A percentile compares a stretch with the other conserved stretches of the same genome.
Evolutionary conservation across 805 yeast genomes (phyloP).

Genomic region (Helenozyma rhizophorensis): DNA sequence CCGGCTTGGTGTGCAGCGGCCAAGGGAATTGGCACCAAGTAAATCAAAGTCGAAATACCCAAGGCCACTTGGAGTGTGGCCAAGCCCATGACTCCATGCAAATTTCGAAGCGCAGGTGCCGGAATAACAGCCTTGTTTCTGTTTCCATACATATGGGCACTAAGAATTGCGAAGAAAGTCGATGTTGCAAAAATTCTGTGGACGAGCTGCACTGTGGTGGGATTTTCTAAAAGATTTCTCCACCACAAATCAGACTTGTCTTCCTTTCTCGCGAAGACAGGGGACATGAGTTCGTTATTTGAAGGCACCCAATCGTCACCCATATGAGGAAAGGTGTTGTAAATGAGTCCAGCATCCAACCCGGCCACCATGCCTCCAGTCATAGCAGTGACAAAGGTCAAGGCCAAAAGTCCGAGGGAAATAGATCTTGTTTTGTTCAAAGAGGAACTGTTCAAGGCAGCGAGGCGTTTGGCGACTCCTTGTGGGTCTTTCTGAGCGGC

Average conservation of each 20-base stretch:
- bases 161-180: slow-evolving; percentile 69
- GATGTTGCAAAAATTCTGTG: slow-evolving; percentile 84
- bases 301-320: slow-evolving; percentile 81
- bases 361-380: slow-evolving; percentile 99
- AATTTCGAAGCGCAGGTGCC: slow-evolving; percentile 47
- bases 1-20: slow-evolving; percentile 98
- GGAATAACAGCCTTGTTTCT: slow-evolving; percentile 53
- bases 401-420: slow-evolving; percentile 53
- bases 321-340: slow-evolving; percentile 96
- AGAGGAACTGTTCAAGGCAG: slow-evolving; percentile 57
- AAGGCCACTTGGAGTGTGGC: slow-evolving; percentile 78
- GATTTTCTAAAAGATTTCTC: slow-evolving; percentile 93
- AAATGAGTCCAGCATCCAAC: slow-evolving; percentile 93
- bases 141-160: slow-evolving; percentile 63
- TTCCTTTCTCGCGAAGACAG: slow-evolving; percentile 59
- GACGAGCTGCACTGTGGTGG: slow-evolving; percentile 88
- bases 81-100: slow-evolving; percentile 74
- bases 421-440: slow-evolving; percentile 53
- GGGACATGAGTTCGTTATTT: slow-evolving; percentile 70
- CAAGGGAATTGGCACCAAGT: slow-evolving; percentile 85
- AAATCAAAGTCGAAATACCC: slow-evolving; percentile 82
- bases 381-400: slow-evolving; percentile 89
- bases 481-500: slow-evolving; percentile 44
- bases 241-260: slow-evolving; percentile 76
- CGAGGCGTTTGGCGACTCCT: slow-evolving; percentile 48